These are phyloP conservation scores for Pestalotiopsis sp. DNA, from an alignment of 2,329 filamentous ascomycete genomes.

Conservation along the genomic window DNA sequence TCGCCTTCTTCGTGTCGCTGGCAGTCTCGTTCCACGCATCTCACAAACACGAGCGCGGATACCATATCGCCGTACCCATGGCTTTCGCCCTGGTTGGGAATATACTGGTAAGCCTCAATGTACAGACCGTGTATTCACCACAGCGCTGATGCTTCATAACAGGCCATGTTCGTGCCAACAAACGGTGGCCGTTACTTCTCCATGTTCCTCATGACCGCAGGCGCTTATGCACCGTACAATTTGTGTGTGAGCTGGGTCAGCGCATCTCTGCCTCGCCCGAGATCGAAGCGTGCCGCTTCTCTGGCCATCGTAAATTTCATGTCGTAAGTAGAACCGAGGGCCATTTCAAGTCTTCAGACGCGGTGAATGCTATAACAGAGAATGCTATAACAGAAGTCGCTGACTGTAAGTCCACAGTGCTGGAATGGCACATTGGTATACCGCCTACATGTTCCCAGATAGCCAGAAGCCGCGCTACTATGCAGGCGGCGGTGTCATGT, in stretches of 20 bases:
- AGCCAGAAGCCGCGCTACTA: constrained; percentile 32
- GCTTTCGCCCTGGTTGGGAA: constrained; percentile 17
- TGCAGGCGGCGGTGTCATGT: constrained; percentile 29
- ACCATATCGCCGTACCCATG: constrained; percentile 24
- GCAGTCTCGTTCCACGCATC: constrained; percentile 24
- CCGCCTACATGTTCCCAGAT: constrained; percentile 32
- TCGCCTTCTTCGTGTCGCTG: constrained; percentile 19
- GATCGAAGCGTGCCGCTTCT: constrained; percentile 24
- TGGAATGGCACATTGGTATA: constrained; percentile 29
- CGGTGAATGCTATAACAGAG: too few species aligned
- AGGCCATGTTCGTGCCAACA: constrained; percentile 19
- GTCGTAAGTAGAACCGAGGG: not conserved
- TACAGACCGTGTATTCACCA: not conserved
- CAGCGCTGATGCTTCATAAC: not conserved
- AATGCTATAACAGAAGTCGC: too few species aligned
- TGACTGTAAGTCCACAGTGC: not conserved
- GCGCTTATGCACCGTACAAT: constrained; percentile 20
- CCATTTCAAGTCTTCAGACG: too few species aligned
- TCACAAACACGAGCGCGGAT: constrained; percentile 23
- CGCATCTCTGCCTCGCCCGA: constrained; percentile 25
- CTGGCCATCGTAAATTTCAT: constrained; percentile 30
- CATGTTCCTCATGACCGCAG: constrained; percentile 25
- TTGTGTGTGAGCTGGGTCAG: constrained; percentile 23
- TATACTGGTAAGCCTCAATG: constrained; percentile 2
- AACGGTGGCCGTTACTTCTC: constrained; percentile 25